Base-by-base conservation (phyloP, 805 yeast species). In the Lipomyces sp. region DNA sequence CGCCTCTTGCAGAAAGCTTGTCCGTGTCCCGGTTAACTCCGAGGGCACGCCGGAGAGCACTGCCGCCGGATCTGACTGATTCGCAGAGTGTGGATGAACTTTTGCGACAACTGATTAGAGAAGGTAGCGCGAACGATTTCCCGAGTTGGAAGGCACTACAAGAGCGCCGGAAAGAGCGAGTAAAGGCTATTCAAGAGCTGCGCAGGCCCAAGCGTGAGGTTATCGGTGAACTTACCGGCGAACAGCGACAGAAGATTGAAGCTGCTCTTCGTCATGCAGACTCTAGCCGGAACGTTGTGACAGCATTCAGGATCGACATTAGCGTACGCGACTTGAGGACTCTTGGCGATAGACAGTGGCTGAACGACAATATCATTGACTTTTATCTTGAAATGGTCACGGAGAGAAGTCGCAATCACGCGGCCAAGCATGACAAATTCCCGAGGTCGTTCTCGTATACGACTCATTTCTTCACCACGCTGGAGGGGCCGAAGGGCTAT, bases 301-400 rank as follows among this genome's bases (percentile, higher is more conserved):
- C 55, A 13, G 56, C 48, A 7, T 61, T 57, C 47, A 60, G 70
- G 36, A 78, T 90, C 38, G 91, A 85, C 43, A 76, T 90, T 2
- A 69, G 70, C 3, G 76, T 77, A 0, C 69, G 78, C 31, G 98
- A 93, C 65, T 67, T 91, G 48, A 73, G 75, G 39, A 88, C 96
- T 0, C 71, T 93, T 31, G 69, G 75, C 7, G 85, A 83, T 47
- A 74, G 83, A 4, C 69, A 75, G 35, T 93, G 98, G 98, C 74
- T 93, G 28, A 93, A 93, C 65, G 98, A 93, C 67, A 86, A 83
- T 39, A 76, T 93, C 3, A 90, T 93, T 51, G 98, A 93, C 63
- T 83, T 82, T 60, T 91, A 84, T 65, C 72, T 90, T 62, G 72
- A 74, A 39, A 60, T 83, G 59, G 69, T 83, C 5, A 71, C 79